Conservation (phyloP, 2,329 filamentous ascomycete species). For the Hymenoscyphus occultus region DNA sequence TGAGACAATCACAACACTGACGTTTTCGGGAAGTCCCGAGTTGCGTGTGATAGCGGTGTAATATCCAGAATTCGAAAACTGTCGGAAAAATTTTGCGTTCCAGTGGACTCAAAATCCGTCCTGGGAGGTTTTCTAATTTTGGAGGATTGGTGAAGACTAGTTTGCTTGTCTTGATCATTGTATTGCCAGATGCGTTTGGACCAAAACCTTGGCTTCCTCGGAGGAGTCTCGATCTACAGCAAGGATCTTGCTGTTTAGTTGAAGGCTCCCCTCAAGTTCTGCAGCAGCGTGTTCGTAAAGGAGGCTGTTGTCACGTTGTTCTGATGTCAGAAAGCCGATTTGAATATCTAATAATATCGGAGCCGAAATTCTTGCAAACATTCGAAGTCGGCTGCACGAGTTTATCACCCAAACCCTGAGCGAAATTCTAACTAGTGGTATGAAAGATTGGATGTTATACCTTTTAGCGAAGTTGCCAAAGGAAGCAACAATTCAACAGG, state of each 20-base stretch:
- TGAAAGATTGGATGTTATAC: constrained; percentile 40
- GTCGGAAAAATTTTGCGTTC: constrained; percentile 41
- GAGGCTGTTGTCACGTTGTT: constrained; percentile 18
- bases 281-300: constrained; percentile 20
- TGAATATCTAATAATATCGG: constrained; percentile 18
- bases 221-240: constrained; percentile 16
- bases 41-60: constrained; percentile 41
- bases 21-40: constrained; percentile 36
- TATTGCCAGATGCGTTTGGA: constrained; percentile 33
- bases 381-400: constrained; percentile 44
- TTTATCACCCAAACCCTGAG: constrained; percentile 46
- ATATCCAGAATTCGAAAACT: constrained; percentile 40
- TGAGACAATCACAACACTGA: constrained; percentile 32
- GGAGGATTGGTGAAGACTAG: constrained; percentile 45
- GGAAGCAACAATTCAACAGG: constrained; percentile 25
- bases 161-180: constrained; percentile 40
- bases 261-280: constrained; percentile 17
- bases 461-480: constrained; percentile 28
- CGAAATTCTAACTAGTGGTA: constrained; percentile 41
- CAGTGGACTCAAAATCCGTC: constrained; percentile 37
- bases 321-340: constrained; percentile 17
- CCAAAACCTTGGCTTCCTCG: constrained; percentile 31
- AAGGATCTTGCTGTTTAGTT: constrained; percentile 21
- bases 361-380: constrained; percentile 43
- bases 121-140: constrained; percentile 35